These are phyloP conservation scores for Penstemon newberryi DNA, from an alignment of 257 asterid species.

Conservation along the genomic window DNA sequence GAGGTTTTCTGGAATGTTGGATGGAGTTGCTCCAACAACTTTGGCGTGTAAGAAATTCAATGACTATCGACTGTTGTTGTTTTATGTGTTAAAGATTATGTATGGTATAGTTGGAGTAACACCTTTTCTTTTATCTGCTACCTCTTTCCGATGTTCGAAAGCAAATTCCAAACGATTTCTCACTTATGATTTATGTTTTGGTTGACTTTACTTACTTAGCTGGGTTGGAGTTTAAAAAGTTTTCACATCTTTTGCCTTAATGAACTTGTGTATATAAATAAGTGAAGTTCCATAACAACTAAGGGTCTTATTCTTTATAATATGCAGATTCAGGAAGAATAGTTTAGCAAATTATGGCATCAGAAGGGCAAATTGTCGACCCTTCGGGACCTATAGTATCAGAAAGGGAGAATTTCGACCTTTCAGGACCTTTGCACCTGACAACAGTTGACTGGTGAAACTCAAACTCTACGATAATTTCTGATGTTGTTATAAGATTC, in stretches of 20 bases:
- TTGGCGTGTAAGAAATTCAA: neutral
- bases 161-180: neutral
- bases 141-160: neutral
- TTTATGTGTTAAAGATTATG: neutral
- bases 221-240: slow-evolving; percentile 9
- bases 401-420: slow-evolving; percentile 64
- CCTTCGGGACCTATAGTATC: slow-evolving; percentile 54
- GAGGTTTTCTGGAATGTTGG: slow-evolving; percentile 5
- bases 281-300: slow-evolving; percentile 3
- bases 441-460: slow-evolving; percentile 74
- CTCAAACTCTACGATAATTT: neutral
- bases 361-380: slow-evolving; percentile 51
- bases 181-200: neutral
- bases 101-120: neutral
- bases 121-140: neutral
- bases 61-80: neutral
- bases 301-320: neutral
- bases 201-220: neutral
- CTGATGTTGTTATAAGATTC: neutral
- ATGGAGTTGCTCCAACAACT: neutral
- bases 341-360: slow-evolving; percentile 35
- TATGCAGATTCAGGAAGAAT: slow-evolving; percentile 34
- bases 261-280: neutral
- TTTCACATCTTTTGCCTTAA: neutral
- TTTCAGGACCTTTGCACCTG: slow-evolving; percentile 76